Evolutionary conservation across 2,329 filamentous ascomycete genomes (phyloP).

Genomic region (Ramularia collo-cygni): DNA sequence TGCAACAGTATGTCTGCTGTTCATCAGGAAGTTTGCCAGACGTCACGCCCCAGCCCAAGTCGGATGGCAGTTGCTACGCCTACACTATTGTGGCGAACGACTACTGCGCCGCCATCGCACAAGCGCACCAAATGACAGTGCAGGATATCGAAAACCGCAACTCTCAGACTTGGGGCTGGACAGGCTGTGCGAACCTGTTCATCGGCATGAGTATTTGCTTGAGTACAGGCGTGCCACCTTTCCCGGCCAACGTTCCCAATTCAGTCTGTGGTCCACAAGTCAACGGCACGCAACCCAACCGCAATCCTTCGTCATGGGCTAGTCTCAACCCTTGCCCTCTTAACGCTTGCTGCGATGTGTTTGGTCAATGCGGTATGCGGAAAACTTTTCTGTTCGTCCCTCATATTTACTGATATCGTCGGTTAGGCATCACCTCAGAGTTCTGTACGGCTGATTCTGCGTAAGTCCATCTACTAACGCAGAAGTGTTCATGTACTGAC

Average conservation of each 20-base stretch:
- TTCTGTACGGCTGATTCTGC: constrained; percentile 35
- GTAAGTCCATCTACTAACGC: constrained; percentile 1
- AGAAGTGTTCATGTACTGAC: background rate
- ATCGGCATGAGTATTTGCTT: constrained; percentile 34
- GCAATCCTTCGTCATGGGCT: constrained; percentile 25
- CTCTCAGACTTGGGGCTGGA: constrained; percentile 41
- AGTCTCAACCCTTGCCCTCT: constrained; percentile 30
- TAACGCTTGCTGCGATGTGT: constrained; percentile 39
- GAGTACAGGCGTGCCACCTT: constrained; percentile 35
- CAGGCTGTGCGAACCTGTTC: constrained; percentile 32
- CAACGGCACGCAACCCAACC: constrained; percentile 32
- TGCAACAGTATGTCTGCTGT: constrained; percentile 12
- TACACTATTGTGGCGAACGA: constrained; percentile 33
- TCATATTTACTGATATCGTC: constrained; percentile 41
- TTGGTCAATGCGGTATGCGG: constrained; percentile 39
- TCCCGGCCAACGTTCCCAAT: constrained; percentile 34
- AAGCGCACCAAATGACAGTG: constrained; percentile 30
- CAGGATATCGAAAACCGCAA: constrained; percentile 37
- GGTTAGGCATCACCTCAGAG: constrained; percentile 40
- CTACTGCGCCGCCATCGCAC: constrained; percentile 31
- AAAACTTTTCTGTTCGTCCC: constrained; percentile 31
- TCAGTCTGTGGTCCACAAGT: constrained; percentile 43
- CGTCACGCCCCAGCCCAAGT: constrained; percentile 30
- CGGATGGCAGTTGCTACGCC: constrained; percentile 34
- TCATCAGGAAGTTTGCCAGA: constrained; percentile 9